Evolutionary conservation across 2,329 filamentous ascomycete species (phyloP), one percentile per base, ranked within the genome.

Genomic region (Penicillium expansum): DNA sequence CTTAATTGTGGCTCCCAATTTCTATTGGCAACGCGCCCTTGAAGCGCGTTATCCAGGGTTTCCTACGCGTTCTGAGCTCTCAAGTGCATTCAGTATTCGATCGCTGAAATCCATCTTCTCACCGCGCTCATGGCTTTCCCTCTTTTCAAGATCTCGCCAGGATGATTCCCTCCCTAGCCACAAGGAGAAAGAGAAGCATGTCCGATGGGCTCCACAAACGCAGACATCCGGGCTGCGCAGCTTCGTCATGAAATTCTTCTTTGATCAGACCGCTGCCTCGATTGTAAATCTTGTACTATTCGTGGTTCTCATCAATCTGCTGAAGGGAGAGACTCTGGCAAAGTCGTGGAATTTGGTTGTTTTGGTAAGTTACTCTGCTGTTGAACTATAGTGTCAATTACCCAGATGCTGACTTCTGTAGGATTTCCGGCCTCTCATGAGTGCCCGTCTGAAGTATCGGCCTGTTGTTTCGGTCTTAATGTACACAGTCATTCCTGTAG

Each of bases 1-100:
- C 33, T 70, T 96, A 57, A 87, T 82, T 73, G 88, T 87, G 39
- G 91, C 92, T 3, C 89, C 89, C 43, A 97, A 97, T 75, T 90
- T 91, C 69, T 71, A 90, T 66, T 96, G 91, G 92, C 92, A 96
- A 80, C 82, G 85, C 39, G 90, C 83, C 69, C 81, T 96, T 51
- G 92, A 96, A 74, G 77, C 82, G 6, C 75, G 79, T 4, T 95
- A 91, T 69, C 92, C 92, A 0, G 87, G 88, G 0, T 82, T 84
- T 64, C 80, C 81, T 50, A 60, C 64, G 13, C 61, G 66, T 29
- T 60, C 64, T 4, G 64, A 67, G 52, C 47, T 64, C 47, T 56
- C 56, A 7, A 51, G 56, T 50, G 54, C 52, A 24, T 58, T 60
- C 32, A 59, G 57, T 42, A 47, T 49, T 14, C 59, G 49, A 24